Percentiles rank a stretch among this genome's conserved stretches.
Conservation (phyloP, 306 rosid genomes). For the Castanea crenata region DNA sequence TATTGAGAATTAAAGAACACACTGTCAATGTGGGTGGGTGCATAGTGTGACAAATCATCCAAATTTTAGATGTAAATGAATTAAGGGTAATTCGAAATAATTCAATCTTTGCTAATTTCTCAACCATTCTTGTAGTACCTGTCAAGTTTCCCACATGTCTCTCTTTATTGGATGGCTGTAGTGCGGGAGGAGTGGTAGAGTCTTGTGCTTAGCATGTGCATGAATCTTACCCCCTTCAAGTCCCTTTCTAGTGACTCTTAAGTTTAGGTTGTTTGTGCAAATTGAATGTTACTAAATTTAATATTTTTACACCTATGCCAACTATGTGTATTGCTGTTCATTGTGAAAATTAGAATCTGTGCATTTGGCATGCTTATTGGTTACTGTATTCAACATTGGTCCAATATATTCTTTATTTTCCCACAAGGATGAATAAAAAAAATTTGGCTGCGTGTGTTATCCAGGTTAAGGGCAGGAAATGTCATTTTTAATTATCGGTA, state of each 20-base stretch:
- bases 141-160: not conserved
- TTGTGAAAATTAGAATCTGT: not conserved
- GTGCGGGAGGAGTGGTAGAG: not conserved
- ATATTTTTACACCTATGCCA: no score
- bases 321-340: not conserved
- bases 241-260: not conserved
- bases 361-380: not conserved
- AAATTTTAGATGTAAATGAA: not conserved
- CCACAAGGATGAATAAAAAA: not conserved
- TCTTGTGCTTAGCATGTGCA: not conserved
- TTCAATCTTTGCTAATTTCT: not conserved
- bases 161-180: not conserved
- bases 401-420: not conserved
- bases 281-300: not conserved
- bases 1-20: no score
- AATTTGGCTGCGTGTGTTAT: slow-evolving; percentile 29
- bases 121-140: no score
- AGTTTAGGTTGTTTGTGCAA: not conserved
- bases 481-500: slow-evolving; percentile 75
- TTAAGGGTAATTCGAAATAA: not conserved
- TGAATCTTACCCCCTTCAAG: not conserved
- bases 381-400: not conserved
- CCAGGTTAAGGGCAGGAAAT: slow-evolving; percentile 79
- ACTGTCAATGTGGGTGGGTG: no score
- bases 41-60: not conserved